Evolutionary conservation across 192 early-diverging fungal species (phyloP), one percentile per base, ranked within the genome.

Genomic region (Pilobolus umbonatus): DNA sequence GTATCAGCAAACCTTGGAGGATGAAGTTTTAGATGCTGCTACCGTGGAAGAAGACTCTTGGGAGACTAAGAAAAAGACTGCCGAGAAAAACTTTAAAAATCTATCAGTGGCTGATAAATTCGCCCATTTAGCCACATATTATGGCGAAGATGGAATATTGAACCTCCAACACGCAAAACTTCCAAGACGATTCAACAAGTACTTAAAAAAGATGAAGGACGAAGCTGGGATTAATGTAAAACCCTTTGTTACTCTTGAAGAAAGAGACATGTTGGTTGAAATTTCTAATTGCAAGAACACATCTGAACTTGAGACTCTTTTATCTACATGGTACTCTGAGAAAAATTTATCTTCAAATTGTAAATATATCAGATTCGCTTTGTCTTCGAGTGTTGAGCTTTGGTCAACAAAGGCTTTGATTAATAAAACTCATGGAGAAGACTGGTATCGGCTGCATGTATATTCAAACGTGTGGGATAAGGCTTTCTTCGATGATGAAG

Each of bases 391-490:
- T 6, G 9, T 21, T 0, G 34, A 54, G 17, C 0, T 54, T 38
- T 54, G 35, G 51, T 5, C 2, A 22, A 9, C 17, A 54, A 39
- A 54, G 2, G 0, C 34, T 38, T 14, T 54, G 5, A 0, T 5
- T 1, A 54, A 35, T 5, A 22, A 35, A 39, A 0, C 1, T 3
- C 31, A 54, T 35, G 35, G 35, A 4, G 51, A 54, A 24, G 31
- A 22, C 30, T 38, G 35, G 35, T 54, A 8, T 24, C 32, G 34
- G 0, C 9, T 25, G 5, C 31, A 54, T 39, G n/a, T 38, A 1
- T 54, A 54, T 38, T 17, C 51, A 38, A 39, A 39, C 12, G 34
- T 54, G 22, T 54, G 51, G 34, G 34, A 54, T 9, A 21, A 39
- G 1, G 17, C 22, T 14, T 54, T 54, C 5, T 25, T 54, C 0